Conservation (phyloP, 2,329 filamentous ascomycete species). For the Cladophialophora immunda region DNA sequence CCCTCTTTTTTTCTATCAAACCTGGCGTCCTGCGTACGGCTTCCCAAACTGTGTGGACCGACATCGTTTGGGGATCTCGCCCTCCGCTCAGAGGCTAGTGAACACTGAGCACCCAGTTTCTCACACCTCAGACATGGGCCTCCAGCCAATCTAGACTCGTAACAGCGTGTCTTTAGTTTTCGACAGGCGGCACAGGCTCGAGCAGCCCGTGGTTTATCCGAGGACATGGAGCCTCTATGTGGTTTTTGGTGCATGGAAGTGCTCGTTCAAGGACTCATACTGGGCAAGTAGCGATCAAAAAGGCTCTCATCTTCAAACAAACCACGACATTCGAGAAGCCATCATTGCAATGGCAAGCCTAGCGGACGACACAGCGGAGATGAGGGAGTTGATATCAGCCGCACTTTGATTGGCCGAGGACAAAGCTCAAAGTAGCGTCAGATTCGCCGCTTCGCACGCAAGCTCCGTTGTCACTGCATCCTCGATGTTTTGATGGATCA, state of each 20-base stretch:
- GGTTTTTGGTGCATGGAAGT: background rate
- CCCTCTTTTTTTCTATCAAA: background rate
- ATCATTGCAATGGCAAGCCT: background rate
- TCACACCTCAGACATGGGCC: conserved; percentile 51
- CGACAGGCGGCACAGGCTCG: conserved; percentile 49
- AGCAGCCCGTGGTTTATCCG: conserved; percentile 7
- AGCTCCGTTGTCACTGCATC: background rate
- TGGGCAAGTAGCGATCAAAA: background rate
- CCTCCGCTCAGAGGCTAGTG: conserved; percentile 27
- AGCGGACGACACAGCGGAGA: background rate
- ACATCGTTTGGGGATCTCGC: background rate
- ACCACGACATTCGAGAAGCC: background rate
- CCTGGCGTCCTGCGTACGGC: conserved; percentile 12
- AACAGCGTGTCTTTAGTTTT: conserved; percentile 55
- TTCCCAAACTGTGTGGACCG: background rate
- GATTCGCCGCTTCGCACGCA: background rate
- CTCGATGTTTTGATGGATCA: background rate
- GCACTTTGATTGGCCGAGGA: background rate
- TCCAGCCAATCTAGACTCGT: conserved; percentile 45
- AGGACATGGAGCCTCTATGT: background rate
- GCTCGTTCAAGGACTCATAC: background rate
- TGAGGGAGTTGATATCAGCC: background rate
- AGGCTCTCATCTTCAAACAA: background rate
- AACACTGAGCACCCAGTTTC: conserved; percentile 48
- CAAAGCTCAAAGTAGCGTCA: background rate